Percentiles rank a stretch among this genome's conserved stretches.
Conservation (phyloP, 2,329 filamentous ascomycete genomes). For the Proliferodiscus dingleyae region DNA sequence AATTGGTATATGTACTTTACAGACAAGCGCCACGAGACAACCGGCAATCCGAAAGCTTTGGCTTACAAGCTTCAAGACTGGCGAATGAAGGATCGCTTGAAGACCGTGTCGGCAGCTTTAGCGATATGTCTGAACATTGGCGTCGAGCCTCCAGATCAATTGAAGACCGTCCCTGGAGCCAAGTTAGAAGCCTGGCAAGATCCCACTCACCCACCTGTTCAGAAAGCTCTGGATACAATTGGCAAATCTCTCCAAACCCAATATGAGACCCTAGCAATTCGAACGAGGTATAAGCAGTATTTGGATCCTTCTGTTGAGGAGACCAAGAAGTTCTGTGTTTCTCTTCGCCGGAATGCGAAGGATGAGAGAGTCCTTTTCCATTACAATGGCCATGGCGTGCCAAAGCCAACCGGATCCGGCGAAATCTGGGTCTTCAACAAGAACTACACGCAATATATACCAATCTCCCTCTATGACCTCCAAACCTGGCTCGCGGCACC, state of each 20-base stretch:
- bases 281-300: slow-evolving; percentile 97
- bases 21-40: slow-evolving; percentile 94
- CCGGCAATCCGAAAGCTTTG: slow-evolving; percentile 73
- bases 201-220: slow-evolving; percentile 71
- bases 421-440: slow-evolving; percentile 99
- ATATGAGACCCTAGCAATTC: slow-evolving; percentile 90
- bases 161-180: slow-evolving; percentile 90
- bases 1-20: slow-evolving; percentile 99
- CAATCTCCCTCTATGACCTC: slow-evolving; percentile 89
- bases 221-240: slow-evolving; percentile 88
- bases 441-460: slow-evolving; percentile 98
- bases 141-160: slow-evolving; percentile 92
- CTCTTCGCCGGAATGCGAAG: slow-evolving; percentile 84
- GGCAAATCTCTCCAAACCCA: slow-evolving; percentile 94
- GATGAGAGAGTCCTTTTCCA: slow-evolving; percentile 96
- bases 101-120: slow-evolving; percentile 92
- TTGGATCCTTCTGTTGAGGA: slow-evolving; percentile 95
- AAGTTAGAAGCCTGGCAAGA: slow-evolving; percentile 97
- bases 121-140: slow-evolving; percentile 96
- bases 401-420: slow-evolving; percentile 88
- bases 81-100: slow-evolving; percentile 93
- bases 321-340: slow-evolving; percentile 92
- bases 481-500: slow-evolving; percentile 95
- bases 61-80: slow-evolving; percentile 75
- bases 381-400: slow-evolving; percentile 97